These are phyloP conservation scores for Sonneratia alba DNA, from an alignment of 345 rosid genomes.

Conservation along the genomic window DNA sequence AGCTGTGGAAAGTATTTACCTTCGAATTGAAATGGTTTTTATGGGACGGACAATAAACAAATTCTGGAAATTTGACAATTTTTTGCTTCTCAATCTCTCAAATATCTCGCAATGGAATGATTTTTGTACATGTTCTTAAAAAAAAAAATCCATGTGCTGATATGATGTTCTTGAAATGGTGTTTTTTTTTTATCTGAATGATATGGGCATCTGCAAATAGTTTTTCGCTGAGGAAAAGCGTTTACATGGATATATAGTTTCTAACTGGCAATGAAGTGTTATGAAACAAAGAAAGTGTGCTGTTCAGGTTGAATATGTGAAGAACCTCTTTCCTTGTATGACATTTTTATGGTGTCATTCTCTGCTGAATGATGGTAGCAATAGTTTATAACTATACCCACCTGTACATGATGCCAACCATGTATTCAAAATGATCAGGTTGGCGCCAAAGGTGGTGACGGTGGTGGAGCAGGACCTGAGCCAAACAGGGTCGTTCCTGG, in stretches of 20 bases:
- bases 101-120: not conserved
- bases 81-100: too few relatives aligned
- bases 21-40: not conserved
- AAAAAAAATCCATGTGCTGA: not conserved
- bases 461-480: slow-evolving; percentile 96
- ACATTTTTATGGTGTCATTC: too few relatives aligned
- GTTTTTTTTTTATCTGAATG: not conserved
- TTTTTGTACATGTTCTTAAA: not conserved
- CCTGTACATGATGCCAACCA: not conserved
- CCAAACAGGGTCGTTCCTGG: slow-evolving; percentile 84
- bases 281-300: too few relatives aligned
- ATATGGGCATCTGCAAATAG: not conserved
- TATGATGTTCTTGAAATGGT: not conserved
- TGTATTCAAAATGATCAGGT: slow-evolving; percentile 24
- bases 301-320: too few relatives aligned
- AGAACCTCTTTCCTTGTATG: too few relatives aligned
- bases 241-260: too few relatives aligned
- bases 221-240: not conserved
- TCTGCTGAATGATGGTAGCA: too few relatives aligned
- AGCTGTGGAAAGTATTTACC: not conserved
- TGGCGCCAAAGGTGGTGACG: slow-evolving; percentile 93
- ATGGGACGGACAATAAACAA: too few relatives aligned
- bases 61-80: too few relatives aligned
- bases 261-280: too few relatives aligned
- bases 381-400: too few relatives aligned